phyloP scores from a whole-genome alignment of 371 early-diverging fungal species.

The Thermomucor indicae-seudaticae region DNA sequence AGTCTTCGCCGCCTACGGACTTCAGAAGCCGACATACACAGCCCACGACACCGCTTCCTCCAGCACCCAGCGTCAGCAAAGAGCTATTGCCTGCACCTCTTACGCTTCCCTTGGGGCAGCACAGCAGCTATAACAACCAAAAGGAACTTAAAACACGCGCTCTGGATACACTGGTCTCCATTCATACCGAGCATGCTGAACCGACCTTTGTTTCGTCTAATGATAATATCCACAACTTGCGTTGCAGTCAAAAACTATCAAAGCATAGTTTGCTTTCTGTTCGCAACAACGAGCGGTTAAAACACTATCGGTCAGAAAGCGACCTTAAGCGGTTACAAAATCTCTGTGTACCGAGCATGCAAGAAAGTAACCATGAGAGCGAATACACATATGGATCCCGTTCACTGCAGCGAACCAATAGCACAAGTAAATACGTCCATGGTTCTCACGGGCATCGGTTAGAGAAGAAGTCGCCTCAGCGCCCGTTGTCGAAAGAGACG shows the following conservation, averaged over 20 bases:
- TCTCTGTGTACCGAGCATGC: constrained; percentile 8
- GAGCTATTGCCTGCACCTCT: neutral
- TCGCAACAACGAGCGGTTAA: constrained; percentile 5
- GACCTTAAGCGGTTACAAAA: constrained; percentile 21
- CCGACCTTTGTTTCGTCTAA: constrained; percentile 27
- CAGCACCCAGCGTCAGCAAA: neutral
- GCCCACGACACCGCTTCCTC: neutral
- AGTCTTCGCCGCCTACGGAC: neutral
- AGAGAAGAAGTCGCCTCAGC: neutral
- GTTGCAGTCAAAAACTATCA: neutral
- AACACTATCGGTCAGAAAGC: constrained; percentile 32
- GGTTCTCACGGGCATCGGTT: too few species aligned
- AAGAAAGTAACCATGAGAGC: neutral
- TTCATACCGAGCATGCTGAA: constrained; percentile 29
- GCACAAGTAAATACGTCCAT: neutral
- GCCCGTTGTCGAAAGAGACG: neutral
- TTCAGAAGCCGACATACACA: neutral
- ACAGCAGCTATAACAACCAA: constrained; percentile 1
- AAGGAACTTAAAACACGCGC: neutral
- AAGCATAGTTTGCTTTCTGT: neutral
- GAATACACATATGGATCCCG: neutral
- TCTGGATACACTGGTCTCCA: constrained; percentile 13
- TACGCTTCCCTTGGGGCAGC: neutral
- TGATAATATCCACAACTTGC: neutral
- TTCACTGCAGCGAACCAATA: constrained; percentile 1